Conservation (phyloP, 192 early-diverging fungal genomes). For the Coemansia reversa region DNA sequence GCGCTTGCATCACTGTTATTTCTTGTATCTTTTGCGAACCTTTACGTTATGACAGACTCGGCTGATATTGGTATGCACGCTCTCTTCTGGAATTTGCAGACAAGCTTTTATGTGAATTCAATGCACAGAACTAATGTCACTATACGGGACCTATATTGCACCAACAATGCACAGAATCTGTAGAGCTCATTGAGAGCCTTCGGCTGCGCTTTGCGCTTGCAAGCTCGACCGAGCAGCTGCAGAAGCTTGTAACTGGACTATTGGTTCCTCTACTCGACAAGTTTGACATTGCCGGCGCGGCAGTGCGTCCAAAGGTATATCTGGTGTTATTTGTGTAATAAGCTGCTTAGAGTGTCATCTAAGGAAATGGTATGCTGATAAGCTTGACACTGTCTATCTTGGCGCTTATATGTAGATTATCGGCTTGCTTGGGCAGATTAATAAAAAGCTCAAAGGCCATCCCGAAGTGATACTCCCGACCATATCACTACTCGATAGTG, state of each 20-base stretch:
- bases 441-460: slow-evolving; percentile 73
- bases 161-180: neutral
- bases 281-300: slow-evolving; percentile 51
- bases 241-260: slow-evolving; percentile 52
- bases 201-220: slow-evolving; percentile 67
- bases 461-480: slow-evolving; percentile 63
- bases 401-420: slow-evolving; percentile 58
- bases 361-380: neutral
- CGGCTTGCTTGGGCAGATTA: slow-evolving; percentile 77
- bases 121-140: too few relatives aligned
- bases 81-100: too few relatives aligned
- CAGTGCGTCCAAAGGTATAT: slow-evolving; percentile 56
- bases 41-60: slow-evolving; percentile 17
- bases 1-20: too few relatives aligned
- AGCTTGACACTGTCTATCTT: neutral
- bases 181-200: slow-evolving; percentile 64
- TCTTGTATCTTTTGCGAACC: neutral
- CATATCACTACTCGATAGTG: slow-evolving; percentile 59
- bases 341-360: neutral
- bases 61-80: slow-evolving; percentile 24
- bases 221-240: slow-evolving; percentile 57
- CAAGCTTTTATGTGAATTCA: too few relatives aligned
- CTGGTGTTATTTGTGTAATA: neutral
- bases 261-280: slow-evolving; percentile 64
- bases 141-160: too few relatives aligned